phyloP scores from a whole-genome alignment of 495 filamentous ascomycete species.

The Pseudevernia furfuracea region DNA sequence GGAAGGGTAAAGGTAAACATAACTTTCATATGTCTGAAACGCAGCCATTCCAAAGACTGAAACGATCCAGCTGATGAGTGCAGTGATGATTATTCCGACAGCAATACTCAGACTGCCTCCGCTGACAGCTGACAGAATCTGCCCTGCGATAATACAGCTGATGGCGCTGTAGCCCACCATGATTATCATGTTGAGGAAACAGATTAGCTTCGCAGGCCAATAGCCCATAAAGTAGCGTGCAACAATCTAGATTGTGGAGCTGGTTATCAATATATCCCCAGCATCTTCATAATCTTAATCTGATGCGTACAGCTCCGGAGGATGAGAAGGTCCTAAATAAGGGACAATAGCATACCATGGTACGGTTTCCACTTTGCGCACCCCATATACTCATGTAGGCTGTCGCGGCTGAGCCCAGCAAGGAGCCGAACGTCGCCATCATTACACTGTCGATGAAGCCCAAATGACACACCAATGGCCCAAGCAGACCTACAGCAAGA shows the following conservation, averaged over 20 bases:
- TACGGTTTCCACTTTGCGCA: slow-evolving; percentile 55
- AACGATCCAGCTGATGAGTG: slow-evolving; percentile 53
- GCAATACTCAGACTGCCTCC: slow-evolving; percentile 52
- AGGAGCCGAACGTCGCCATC: slow-evolving; percentile 53
- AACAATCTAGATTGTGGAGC: slow-evolving; percentile 44
- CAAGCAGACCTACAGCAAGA: slow-evolving; percentile 60
- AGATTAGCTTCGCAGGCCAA: slow-evolving; percentile 64
- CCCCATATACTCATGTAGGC: slow-evolving; percentile 72
- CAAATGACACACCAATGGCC: slow-evolving; percentile 54
- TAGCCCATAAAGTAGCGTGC: slow-evolving; percentile 71
- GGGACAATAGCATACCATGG: slow-evolving; percentile 42
- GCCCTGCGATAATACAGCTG: slow-evolving; percentile 46
- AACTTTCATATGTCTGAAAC: slow-evolving; percentile 66
- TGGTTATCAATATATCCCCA: background rate
- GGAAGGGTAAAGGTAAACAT: background rate
- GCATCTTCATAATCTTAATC: background rate
- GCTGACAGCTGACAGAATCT: slow-evolving; percentile 51
- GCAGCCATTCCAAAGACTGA: slow-evolving; percentile 67
- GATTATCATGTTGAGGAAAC: slow-evolving; percentile 59
- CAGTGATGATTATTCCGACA: slow-evolving; percentile 62
- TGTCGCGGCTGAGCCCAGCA: slow-evolving; percentile 52
- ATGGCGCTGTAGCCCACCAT: slow-evolving; percentile 62
- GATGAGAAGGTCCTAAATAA: background rate
- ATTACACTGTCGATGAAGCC: slow-evolving; percentile 61
- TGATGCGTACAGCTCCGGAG: background rate